A percentile compares a stretch with the other conserved stretches of the same genome.
Conservation (phyloP, 108 stramenopile species). For the Nitzschia putrida region DNA sequence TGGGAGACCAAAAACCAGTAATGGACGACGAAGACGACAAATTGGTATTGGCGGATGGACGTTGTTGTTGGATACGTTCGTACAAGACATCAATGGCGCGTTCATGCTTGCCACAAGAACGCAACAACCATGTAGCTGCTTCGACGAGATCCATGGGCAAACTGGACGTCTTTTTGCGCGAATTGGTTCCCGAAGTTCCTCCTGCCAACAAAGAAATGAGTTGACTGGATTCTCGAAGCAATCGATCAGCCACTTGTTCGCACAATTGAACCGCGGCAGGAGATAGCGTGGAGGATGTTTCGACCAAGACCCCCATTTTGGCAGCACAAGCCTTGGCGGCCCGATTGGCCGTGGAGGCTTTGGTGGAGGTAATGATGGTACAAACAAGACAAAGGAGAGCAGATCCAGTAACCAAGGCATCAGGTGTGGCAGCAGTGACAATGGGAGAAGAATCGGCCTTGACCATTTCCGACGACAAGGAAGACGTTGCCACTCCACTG, state of each 20-base stretch:
- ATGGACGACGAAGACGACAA: slow-evolving; percentile 1
- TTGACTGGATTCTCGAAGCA: slow-evolving; percentile 59
- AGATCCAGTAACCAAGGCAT: slow-evolving; percentile 63
- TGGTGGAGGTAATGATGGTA: slow-evolving; percentile 59
- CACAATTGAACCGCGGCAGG: slow-evolving; percentile 62
- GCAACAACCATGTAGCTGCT: slow-evolving; percentile 80
- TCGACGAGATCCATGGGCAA: slow-evolving; percentile 75
- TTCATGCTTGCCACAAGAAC: slow-evolving; percentile 80
- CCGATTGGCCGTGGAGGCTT: slow-evolving; percentile 71
- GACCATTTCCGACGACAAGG: neutral
- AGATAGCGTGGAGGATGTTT: slow-evolving; percentile 20
- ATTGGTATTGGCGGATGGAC: slow-evolving; percentile 14
- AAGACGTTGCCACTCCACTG: too few relatives aligned
- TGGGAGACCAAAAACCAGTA: slow-evolving; percentile 75
- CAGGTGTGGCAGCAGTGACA: slow-evolving; percentile 40
- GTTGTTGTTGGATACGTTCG: slow-evolving; percentile 41
- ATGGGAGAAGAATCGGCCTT: slow-evolving; percentile 34
- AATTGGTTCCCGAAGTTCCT: neutral
- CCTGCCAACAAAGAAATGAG: slow-evolving; percentile 11
- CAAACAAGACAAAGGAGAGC: slow-evolving; percentile 78
- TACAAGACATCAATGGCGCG: slow-evolving; percentile 72
- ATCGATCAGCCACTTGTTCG: slow-evolving; percentile 61
- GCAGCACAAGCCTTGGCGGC: slow-evolving; percentile 73
- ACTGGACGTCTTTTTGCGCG: neutral
- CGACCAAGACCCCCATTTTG: slow-evolving; percentile 60